phyloP scores from a whole-genome alignment of 495 filamentous ascomycete genomes.

The Xylaria flabelliformis region DNA sequence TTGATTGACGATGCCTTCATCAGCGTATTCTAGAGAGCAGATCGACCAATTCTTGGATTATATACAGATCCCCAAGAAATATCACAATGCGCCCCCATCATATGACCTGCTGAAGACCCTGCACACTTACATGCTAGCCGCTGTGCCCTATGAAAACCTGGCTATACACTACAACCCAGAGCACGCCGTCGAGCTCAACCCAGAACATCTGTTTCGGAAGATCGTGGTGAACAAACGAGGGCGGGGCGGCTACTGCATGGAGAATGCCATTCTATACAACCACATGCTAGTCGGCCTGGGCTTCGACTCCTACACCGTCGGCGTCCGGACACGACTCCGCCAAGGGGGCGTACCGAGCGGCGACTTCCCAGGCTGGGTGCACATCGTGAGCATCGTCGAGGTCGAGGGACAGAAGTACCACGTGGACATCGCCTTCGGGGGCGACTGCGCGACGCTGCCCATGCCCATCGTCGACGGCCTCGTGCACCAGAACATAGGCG shows the following conservation, averaged over 20 bases:
- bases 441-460: conserved; percentile 63
- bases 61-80: conserved; percentile 38
- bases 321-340: conserved; percentile 44
- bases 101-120: conserved; percentile 48
- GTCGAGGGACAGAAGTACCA: conserved; percentile 55
- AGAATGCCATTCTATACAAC: conserved; percentile 67
- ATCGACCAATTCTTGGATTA: conserved; percentile 38
- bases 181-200: conserved; percentile 58
- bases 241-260: conserved; percentile 76
- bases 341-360: conserved; percentile 41
- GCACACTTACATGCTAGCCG: conserved; percentile 60
- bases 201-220: conserved; percentile 64
- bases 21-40: conserved; percentile 24
- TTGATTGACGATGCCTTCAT: conserved; percentile 3
- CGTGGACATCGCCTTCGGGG: conserved; percentile 71
- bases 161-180: conserved; percentile 51
- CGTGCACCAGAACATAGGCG: conserved; percentile 50
- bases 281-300: conserved; percentile 65
- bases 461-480: conserved; percentile 54
- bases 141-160: conserved; percentile 74
- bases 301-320: conserved; percentile 58
- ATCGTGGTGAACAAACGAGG: conserved; percentile 59
- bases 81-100: conserved; percentile 37
- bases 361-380: conserved; percentile 56
- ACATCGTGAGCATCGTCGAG: conserved; percentile 62